Base-by-base conservation (phyloP, 495 filamentous ascomycete species). In the Aspergillus taichungensis region DNA sequence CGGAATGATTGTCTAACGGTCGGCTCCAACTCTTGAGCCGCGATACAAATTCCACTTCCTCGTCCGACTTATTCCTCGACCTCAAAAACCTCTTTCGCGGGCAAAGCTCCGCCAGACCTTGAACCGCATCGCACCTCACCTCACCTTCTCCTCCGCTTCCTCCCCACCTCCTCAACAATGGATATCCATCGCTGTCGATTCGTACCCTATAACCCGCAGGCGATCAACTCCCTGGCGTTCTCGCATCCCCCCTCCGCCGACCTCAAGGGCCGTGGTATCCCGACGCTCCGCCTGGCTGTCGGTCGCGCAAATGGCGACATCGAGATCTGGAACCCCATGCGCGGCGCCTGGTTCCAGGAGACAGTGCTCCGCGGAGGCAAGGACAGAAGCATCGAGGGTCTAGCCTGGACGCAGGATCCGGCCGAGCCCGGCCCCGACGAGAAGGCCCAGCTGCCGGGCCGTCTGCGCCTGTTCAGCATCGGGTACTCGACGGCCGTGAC, bases 171-270 rank as follows among this genome's bases (percentile, higher is more conserved):
- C 33, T 13, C 44, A 53, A 62, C 42, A 47, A 95, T 99, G 87
- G 92, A 97, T 69, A 83, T 97, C 56, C 94, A 99, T 69, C 85
- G 92, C 59, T 94, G 89, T 55, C 87, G 92, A 54, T 99, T 97
- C 69, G 84, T 99, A 35, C 84, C 85, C n/a, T 97, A 89, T 60
- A 89, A 88, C 43, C 80, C 88, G 3, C 86, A 91, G 33, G 84
- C 88, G 27, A 96, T 99, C 60, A 96, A 94, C 67, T 82, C 88
- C 34, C 76, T 96, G 55, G 87, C 89, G 45, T 97, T 99, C 64
- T 94, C 94, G 0, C 88, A 95, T 56, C 72, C 83, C 8, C 78
- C 79, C 9, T 73, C 79, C 39, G 73, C 74, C 24, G 68, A 69
- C 39, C 59, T 66, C 42, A 56, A 68, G 14, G 65, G 69, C 42